Conservation (phyloP, 805 yeast genomes). For the Wickerhamomyces queroliae region DNA sequence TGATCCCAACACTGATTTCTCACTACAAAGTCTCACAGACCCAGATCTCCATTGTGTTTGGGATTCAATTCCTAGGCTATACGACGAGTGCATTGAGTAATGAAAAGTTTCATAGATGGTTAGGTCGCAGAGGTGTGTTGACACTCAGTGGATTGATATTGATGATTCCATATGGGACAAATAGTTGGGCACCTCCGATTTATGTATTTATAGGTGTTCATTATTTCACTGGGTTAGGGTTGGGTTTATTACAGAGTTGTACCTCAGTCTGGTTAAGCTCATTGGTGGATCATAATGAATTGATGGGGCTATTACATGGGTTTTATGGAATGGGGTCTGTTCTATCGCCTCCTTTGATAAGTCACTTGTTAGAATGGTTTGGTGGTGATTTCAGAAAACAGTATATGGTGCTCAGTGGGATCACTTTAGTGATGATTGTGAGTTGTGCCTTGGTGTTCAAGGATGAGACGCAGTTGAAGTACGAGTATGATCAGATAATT, state of each 20-base stretch:
- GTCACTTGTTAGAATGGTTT: slow-evolving; percentile 28
- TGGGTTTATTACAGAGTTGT: slow-evolving; percentile 51
- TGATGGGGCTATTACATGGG: slow-evolving; percentile 62
- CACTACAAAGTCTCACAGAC: slow-evolving; percentile 44
- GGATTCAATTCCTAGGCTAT: slow-evolving; percentile 51
- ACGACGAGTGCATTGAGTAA: slow-evolving; percentile 44
- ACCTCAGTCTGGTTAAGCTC: slow-evolving; percentile 43
- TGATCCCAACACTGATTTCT: slow-evolving; percentile 45
- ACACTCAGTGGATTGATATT: slow-evolving; percentile 29
- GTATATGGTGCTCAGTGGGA: slow-evolving; percentile 30
- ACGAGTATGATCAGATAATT: slow-evolving; percentile 7
- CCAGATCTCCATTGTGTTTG: slow-evolving; percentile 41
- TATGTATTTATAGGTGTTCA: slow-evolving; percentile 33
- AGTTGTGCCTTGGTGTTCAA: slow-evolving; percentile 33
- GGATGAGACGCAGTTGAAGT: slow-evolving; percentile 34
- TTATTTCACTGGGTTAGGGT: slow-evolving; percentile 44
- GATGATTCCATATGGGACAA: slow-evolving; percentile 31
- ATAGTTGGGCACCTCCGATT: slow-evolving; percentile 32
- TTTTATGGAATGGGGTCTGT: slow-evolving; percentile 71
- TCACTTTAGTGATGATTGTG: slow-evolving; percentile 23
- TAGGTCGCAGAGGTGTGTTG: slow-evolving; percentile 46
- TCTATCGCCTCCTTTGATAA: slow-evolving; percentile 58
- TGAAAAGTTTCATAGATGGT: slow-evolving; percentile 31
- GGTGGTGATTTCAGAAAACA: slow-evolving; percentile 23
- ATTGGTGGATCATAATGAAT: slow-evolving; percentile 47